These are phyloP conservation scores for Ceratocystis variospora DNA, from an alignment of 2,329 filamentous ascomycete species.

Conservation along the genomic window DNA sequence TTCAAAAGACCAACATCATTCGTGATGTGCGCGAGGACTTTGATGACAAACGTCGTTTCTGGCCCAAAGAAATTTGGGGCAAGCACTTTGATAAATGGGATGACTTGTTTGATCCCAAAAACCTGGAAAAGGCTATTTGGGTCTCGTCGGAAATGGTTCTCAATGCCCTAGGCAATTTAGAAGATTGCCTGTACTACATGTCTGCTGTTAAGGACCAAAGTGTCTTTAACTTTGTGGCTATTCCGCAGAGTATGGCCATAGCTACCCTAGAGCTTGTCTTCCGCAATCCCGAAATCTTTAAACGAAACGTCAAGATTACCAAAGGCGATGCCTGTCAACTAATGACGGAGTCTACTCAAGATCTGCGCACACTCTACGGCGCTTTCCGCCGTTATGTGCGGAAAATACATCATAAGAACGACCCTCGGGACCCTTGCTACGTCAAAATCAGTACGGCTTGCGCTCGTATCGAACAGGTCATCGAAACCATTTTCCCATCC, in stretches of 20 bases:
- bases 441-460: slow-evolving; percentile 83
- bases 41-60: slow-evolving; percentile 78
- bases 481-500: slow-evolving; percentile 80
- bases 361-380: slow-evolving; percentile 65
- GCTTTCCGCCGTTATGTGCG: slow-evolving; percentile 67
- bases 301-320: slow-evolving; percentile 87
- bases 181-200: slow-evolving; percentile 96
- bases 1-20: slow-evolving; percentile 98
- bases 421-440: slow-evolving; percentile 83
- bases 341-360: slow-evolving; percentile 89
- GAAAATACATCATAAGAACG: slow-evolving; percentile 85
- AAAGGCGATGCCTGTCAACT: slow-evolving; percentile 85
- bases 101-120: slow-evolving; percentile 72
- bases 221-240: slow-evolving; percentile 97
- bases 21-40: slow-evolving; percentile 86
- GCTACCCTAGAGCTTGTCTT: slow-evolving; percentile 86
- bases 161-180: slow-evolving; percentile 70
- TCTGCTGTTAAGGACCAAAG: slow-evolving; percentile 89
- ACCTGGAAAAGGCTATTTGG: slow-evolving; percentile 63
- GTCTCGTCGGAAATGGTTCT: slow-evolving; percentile 91
- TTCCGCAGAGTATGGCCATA: slow-evolving; percentile 94
- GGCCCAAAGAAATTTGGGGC: slow-evolving; percentile 92
- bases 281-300: slow-evolving; percentile 74
- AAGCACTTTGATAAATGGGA: slow-evolving; percentile 85
- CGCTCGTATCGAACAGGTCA: slow-evolving; percentile 82